Base-by-base conservation (phyloP, 116 monocot genomes). In the Papilionanthe hybrid region DNA sequence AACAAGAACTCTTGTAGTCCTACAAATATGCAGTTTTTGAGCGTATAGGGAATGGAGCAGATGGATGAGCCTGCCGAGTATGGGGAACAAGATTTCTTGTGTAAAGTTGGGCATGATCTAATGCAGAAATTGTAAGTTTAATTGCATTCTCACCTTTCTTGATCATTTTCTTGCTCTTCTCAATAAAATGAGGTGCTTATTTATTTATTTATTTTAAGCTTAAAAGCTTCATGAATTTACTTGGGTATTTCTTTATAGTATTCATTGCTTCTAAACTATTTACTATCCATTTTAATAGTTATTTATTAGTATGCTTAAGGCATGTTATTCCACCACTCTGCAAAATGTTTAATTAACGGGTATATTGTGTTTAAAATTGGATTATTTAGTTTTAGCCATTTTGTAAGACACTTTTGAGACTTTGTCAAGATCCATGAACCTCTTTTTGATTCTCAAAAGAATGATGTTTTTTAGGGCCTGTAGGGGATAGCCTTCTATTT, bases 11-110 rank as follows among this genome's bases (percentile, higher is more conserved):
- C 73, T 13, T 73, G 44, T 44, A 20, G 73, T 32, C 73, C 73
- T 73, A 73, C 42, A n/a, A 73, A 73, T 73, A 43, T 73, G 43
- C 41, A 73, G 10, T 20, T 73, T 20, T 73, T 73, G 22, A 73
- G 73, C 43, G 20, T 73, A 17, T 32, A 73, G 41, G 43, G 43
- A 41, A 73, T 7, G 73, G n/a, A 44, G 43, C 20, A 32, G 29
- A 73, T 32, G 41, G 73, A 41, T 73, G 28, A 27, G 11, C 27
- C 50, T 29, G 45, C 47, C 6, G 76, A 48, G 23, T 76, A 19
- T 53, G 76, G n/a, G 20, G 43, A 73, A 44, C 18, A 20, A 9
- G 4, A 73, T 32, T 30, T 76, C 45, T 48, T 50, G 27, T 13
- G 47, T 76, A 6, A 50, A 76, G 76, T 53, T 53, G 27, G 27